Conservation (phyloP, 352 stramenopile genomes). For the Pythium monospermum region DNA sequence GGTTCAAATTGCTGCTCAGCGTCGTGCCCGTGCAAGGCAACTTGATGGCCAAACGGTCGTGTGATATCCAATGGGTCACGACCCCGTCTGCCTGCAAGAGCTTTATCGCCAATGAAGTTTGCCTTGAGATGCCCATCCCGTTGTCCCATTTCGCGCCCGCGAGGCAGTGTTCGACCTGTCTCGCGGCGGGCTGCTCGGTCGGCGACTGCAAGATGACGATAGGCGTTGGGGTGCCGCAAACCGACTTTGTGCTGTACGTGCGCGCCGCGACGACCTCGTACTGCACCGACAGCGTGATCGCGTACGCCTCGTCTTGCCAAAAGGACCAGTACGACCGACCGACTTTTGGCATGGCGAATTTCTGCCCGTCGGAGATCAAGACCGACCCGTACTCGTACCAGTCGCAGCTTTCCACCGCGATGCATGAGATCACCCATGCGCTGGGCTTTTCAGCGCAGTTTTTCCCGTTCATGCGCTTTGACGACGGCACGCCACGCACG, state of each 20-base stretch:
- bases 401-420: conserved; percentile 55
- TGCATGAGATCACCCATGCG: conserved; percentile 82
- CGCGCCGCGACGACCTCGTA: conserved; percentile 42
- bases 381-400: conserved; percentile 49
- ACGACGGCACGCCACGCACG: conserved; percentile 62
- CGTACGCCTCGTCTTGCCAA: conserved; percentile 76
- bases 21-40: conserved; percentile 67
- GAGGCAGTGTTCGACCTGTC: conserved; percentile 37
- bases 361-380: conserved; percentile 68
- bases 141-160: conserved; percentile 52
- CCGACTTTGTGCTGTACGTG: conserved; percentile 75
- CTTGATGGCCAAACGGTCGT: conserved; percentile 53
- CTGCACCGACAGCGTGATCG: conserved; percentile 47
- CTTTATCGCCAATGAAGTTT: conserved; percentile 45
- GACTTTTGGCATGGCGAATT: conserved; percentile 83
- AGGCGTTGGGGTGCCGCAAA: conserved; percentile 31
- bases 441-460: conserved; percentile 76
- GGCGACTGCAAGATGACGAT: conserved; percentile 35
- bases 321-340: conserved; percentile 82
- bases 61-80: conserved; percentile 48
- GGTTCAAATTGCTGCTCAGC: conserved; percentile 42
- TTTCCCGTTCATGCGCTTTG: conserved; percentile 66
- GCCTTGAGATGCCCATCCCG: conserved; percentile 73
- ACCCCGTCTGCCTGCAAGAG: conserved; percentile 52
- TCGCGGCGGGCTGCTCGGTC: conserved; percentile 28